Percentiles rank a stretch among this genome's conserved stretches.
These are phyloP conservation scores for Pythium aristosporum DNA, from an alignment of 352 stramenopile genomes.

Conservation along the genomic window DNA sequence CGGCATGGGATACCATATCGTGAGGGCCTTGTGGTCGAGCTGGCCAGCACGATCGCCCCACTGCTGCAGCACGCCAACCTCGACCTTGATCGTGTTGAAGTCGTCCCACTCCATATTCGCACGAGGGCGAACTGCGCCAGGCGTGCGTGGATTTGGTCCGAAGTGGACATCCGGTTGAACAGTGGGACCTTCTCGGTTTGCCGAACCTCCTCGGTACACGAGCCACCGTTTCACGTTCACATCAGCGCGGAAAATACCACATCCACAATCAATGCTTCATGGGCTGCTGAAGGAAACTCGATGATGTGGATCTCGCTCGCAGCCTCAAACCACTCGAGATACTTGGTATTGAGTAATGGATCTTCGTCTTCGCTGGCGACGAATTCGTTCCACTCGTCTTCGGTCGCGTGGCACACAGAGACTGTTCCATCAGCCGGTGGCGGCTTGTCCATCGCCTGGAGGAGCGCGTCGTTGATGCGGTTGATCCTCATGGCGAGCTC, in stretches of 20 bases:
- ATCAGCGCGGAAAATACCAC: neutral
- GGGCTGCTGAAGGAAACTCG: neutral
- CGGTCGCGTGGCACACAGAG: neutral
- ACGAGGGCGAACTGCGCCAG: neutral
- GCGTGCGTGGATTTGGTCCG: neutral
- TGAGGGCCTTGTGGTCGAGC: neutral
- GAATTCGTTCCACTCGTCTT: neutral
- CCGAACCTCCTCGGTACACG: neutral
- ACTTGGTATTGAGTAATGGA: too few species aligned
- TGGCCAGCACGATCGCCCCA: neutral
- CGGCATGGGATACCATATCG: neutral
- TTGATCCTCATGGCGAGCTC: neutral
- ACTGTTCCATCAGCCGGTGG: neutral
- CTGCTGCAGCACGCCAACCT: neutral
- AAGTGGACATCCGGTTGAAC: neutral
- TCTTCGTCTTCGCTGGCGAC: neutral
- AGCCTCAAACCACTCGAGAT: neutral
- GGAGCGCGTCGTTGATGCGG: neutral
- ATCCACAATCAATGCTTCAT: neutral
- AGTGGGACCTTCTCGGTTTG: neutral
- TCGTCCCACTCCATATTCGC: neutral
- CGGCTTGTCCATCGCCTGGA: neutral
- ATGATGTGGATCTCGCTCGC: neutral
- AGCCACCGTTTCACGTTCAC: neutral
- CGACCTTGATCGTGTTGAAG: neutral